Conservation (phyloP, 2,329 filamentous ascomycete species). For the Ophiocordyceps camponoti-saundersi region DNA sequence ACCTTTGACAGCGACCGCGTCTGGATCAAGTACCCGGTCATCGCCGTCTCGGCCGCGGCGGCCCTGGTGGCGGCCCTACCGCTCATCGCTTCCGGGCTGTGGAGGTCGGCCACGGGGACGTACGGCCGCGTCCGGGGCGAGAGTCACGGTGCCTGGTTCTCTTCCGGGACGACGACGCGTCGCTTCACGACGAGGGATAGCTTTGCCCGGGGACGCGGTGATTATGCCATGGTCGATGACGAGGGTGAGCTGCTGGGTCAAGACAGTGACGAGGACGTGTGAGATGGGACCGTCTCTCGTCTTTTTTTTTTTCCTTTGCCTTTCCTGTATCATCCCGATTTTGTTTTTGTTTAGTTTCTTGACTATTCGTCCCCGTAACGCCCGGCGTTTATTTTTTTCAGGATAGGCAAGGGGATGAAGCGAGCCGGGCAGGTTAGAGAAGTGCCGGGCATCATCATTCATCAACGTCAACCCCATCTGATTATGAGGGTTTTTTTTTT, state of each 20-base stretch:
- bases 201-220: constrained; percentile 72
- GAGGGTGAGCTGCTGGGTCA: constrained; percentile 90
- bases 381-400: too few relatives aligned
- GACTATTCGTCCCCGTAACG: too few relatives aligned
- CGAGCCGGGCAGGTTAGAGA: too few relatives aligned
- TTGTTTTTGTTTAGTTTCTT: too few relatives aligned
- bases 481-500: too few relatives aligned
- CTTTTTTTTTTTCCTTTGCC: too few relatives aligned
- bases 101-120: constrained; percentile 42
- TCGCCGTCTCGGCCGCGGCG: constrained; percentile 47
- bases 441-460: too few relatives aligned
- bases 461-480: too few relatives aligned
- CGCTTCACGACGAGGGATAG: constrained; percentile 78
- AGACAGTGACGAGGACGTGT: constrained; percentile 78
- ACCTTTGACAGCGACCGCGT: constrained; percentile 52
- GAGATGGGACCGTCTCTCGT: constrained; percentile 1
- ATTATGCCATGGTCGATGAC: constrained; percentile 79
- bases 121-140: constrained; percentile 32
- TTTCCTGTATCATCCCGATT: too few relatives aligned
- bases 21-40: constrained; percentile 70
- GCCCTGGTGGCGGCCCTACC: constrained; percentile 48
- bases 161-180: constrained; percentile 32
- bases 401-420: too few relatives aligned
- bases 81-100: constrained; percentile 54
- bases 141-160: constrained; percentile 30